Evolutionary conservation across 805 yeast species (phyloP), one percentile per base, ranked within the genome.

Genomic region (Ogataea salicorniae): DNA sequence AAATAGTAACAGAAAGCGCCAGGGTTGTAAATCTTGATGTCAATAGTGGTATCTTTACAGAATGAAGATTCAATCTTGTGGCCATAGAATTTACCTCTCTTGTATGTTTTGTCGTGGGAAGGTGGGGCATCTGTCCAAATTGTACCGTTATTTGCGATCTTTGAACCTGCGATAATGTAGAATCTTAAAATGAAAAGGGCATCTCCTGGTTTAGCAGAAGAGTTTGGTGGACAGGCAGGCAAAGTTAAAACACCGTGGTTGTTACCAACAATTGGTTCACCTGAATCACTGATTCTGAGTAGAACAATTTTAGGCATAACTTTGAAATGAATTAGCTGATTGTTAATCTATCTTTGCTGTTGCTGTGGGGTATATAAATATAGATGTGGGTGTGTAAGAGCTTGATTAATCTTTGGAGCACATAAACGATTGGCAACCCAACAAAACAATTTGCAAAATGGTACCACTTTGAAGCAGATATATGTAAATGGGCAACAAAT

Each of bases 1-100:
- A 86, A 71, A 59, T 82, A 87, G 65, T 80, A 91, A 49, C 85
- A 76, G 66, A 76, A 92, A 2, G 95, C 77, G 3, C 99, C 99
- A 1, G 97, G 90, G 6, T 61, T 66, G 59, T 66, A 79, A 46
- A 92, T 78, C 8, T 77, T 72, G 43, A 92, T 71, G 50, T 77
- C 80, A 17, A 91, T 67, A 34, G 70, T 63, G 43, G 78, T 72
- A 61, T 90, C 94, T 44, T 75, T 64, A 57, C 81, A 81, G 62
- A 91, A 83, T 1, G 81, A 72, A n/a, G 79, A 68, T 7, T 69
- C 68, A 46, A 84, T 73, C 38, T 74, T 62, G 47, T 72, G 72
- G 39, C 79, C 74, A 51, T 74, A 71, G 63, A 77, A 87, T 43
- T 67, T 71, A 39, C 73, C 62, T 52, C 97, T 75, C 15, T 77